phyloP scores from a whole-genome alignment of 345 rosid genomes.

The Erucastrum elatum region DNA sequence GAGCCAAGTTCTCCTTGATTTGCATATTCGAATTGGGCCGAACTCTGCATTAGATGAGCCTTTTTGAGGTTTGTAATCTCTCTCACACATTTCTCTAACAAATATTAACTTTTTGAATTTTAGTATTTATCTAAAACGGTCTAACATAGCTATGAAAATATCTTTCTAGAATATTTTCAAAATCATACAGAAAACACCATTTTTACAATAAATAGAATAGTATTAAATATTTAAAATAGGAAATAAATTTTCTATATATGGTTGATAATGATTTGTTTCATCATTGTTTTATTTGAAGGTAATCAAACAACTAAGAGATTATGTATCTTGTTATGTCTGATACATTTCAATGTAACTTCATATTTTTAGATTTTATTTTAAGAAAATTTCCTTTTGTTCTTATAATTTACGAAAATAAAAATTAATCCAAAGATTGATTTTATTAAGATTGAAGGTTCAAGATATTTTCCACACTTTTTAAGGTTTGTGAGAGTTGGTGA shows the following conservation, averaged over 20 bases:
- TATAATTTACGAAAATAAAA: not conserved
- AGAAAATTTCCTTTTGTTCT: not conserved
- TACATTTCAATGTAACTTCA: not conserved
- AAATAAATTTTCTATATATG: not conserved
- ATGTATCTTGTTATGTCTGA: not conserved
- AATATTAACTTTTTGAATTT: not conserved
- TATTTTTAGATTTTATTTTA: not conserved
- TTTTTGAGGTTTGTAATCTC: not conserved
- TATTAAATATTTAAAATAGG: not conserved
- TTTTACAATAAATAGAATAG: not conserved
- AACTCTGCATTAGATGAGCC: not conserved
- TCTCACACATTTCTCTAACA: not conserved
- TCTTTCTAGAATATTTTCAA: not conserved
- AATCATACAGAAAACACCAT: not conserved
- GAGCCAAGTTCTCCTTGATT: too few species aligned
- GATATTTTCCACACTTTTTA: not conserved
- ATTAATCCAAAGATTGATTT: not conserved
- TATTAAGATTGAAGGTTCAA: not conserved
- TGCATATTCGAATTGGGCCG: not conserved
- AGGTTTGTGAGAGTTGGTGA: not conserved
- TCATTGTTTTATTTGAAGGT: not conserved
- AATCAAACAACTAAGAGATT: not conserved
- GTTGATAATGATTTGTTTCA: not conserved
- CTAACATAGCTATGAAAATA: not conserved
- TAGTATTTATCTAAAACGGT: not conserved